Base-by-base conservation (phyloP, 306 rosid species). In the Prosopis cineraria region DNA sequence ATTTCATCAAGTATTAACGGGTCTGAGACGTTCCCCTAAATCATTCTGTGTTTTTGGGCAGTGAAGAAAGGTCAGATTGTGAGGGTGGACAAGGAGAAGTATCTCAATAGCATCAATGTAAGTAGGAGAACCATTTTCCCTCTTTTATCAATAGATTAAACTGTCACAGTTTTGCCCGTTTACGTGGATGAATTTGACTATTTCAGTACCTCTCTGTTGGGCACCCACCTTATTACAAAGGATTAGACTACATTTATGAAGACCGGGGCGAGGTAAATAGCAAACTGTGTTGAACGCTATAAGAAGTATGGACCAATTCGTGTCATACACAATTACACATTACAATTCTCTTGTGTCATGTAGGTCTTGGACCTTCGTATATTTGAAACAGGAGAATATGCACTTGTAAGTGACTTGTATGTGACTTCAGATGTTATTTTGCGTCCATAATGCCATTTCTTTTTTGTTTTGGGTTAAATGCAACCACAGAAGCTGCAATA, bases 51-150 rank as follows among this genome's bases (percentile, higher is more conserved):
- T 41, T 72, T 52, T 4, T 82, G 84, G 87, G 76, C 93, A 94
- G 98, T 94, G 98, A 94, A 94, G 95, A 95, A 95, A 82, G 92
- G 98, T 70, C 98, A 95, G 86, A 95, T 95, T 87, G 98, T 92
- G 88, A 86, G 97, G 78, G 98, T 95, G 78, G 93, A 95, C 73
- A 95, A 92, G 82, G 97, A 92, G 44, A 94, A 92, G 93, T 94
- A 94, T 77, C 97, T 94, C 66, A 88, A 83, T 11, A 94, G 97
- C 78, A 25, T 94, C 36, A 94, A 94, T 80, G 98, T 94, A 76
- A 85, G 91, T 78, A 52, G 91, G 80, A 52, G 14, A 10, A 58
- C 50, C 33, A 7, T 56, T 45, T 22, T 0, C 25, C 3, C 4
- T 29, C 33, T 56, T 14, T 16, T 33, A 39, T 8, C n/a, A n/a